phyloP scores from a whole-genome alignment of 257 asterid species.

The Gentiana macrophylla region DNA sequence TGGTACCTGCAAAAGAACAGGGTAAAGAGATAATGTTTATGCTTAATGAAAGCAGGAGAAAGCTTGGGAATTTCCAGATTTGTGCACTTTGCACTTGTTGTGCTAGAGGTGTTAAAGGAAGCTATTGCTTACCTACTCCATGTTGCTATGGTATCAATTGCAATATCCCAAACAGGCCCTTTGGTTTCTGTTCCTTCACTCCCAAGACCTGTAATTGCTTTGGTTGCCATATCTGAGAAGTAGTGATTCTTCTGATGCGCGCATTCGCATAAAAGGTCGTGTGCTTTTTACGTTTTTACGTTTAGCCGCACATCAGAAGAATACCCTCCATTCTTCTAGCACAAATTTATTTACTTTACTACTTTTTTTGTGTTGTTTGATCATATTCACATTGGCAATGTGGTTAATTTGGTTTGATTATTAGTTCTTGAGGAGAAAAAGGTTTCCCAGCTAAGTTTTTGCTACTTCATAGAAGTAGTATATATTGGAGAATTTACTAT shows the following conservation, averaged over 20 bases:
- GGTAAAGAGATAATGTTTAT: conserved; percentile 43
- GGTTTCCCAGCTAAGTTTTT: conserved; percentile 31
- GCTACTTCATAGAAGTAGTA: conserved; percentile 12
- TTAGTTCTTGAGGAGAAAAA: conserved; percentile 1
- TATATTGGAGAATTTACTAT: conserved; percentile 5
- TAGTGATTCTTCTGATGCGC: too few species aligned
- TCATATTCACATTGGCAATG: conserved; percentile 11
- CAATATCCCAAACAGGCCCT: conserved; percentile 89
- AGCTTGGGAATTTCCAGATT: conserved; percentile 62
- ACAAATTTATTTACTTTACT: conserved; percentile 4
- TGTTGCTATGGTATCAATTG: conserved; percentile 87
- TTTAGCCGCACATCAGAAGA: too few species aligned
- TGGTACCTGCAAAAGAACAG: conserved; percentile 54
- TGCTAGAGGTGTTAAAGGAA: conserved; percentile 33
- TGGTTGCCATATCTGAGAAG: conserved; percentile 48
- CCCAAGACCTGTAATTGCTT: conserved; percentile 80
- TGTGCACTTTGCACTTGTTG: conserved; percentile 83
- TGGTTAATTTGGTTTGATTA: conserved; percentile 18
- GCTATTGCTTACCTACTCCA: conserved; percentile 59
- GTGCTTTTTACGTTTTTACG: too few species aligned
- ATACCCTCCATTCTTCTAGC: too few species aligned
- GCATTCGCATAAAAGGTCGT: too few species aligned
- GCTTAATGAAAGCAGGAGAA: conserved; percentile 55
- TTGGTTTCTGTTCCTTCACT: conserved; percentile 77
- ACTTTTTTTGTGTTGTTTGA: not conserved